Evolutionary conservation across 2,329 filamentous ascomycete genomes (phyloP).

Genomic region (Phoma sp.): DNA sequence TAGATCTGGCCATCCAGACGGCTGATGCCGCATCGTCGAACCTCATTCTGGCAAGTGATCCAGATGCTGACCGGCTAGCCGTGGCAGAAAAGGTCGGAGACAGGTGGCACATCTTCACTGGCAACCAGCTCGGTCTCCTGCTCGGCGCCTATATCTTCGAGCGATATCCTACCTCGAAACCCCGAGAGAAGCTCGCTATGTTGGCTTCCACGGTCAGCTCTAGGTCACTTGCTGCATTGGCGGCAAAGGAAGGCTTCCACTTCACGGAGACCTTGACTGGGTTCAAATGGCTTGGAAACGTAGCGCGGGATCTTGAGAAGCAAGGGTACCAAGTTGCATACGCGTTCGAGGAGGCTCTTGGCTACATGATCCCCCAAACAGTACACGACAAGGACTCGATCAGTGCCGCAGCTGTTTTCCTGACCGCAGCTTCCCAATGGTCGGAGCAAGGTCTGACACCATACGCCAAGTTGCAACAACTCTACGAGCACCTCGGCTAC

Average conservation of each 20-base stretch:
- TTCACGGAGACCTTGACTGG: slow-evolving; percentile 69
- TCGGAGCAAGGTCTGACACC: slow-evolving; percentile 61
- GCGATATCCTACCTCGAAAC: slow-evolving; percentile 47
- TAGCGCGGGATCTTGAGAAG: slow-evolving; percentile 58
- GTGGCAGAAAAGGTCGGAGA: slow-evolving; percentile 64
- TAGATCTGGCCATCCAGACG: slow-evolving; percentile 64
- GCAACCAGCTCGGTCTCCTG: slow-evolving; percentile 69
- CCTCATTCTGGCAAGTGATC: slow-evolving; percentile 68
- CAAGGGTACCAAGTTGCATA: slow-evolving; percentile 60
- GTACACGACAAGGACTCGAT: slow-evolving; percentile 71
- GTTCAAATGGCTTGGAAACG: slow-evolving; percentile 72
- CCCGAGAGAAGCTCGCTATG: slow-evolving; percentile 57
- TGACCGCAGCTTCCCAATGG: slow-evolving; percentile 62
- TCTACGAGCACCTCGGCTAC: slow-evolving; percentile 65
- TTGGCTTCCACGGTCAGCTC: slow-evolving; percentile 69
- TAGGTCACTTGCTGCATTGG: slow-evolving; percentile 66
- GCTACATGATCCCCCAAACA: slow-evolving; percentile 69
- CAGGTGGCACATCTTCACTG: slow-evolving; percentile 66
- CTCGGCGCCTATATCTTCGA: slow-evolving; percentile 65
- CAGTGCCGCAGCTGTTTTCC: slow-evolving; percentile 64
- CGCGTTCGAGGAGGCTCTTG: slow-evolving; percentile 70
- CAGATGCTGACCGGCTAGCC: slow-evolving; percentile 69
- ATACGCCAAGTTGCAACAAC: slow-evolving; percentile 61
- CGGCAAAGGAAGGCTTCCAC: slow-evolving; percentile 60
- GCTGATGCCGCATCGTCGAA: slow-evolving; percentile 58